Base-by-base conservation (phyloP, 2,329 filamentous ascomycete species). In the Hysterium pulicare region DNA sequence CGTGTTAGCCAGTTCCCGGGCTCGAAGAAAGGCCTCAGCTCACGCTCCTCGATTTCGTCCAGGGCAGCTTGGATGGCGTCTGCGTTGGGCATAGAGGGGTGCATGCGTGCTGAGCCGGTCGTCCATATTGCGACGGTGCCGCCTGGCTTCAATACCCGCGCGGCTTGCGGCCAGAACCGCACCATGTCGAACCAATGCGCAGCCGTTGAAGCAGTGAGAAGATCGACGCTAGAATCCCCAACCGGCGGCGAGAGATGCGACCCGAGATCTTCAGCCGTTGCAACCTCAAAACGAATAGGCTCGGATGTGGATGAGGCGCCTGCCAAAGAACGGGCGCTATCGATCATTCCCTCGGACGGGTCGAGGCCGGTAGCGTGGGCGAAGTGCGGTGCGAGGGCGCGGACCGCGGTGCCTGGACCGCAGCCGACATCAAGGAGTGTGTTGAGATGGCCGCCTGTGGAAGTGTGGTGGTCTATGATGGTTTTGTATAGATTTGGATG, bases 101-200 rank as follows among this genome's bases (percentile, higher is more conserved):
- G 59, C 13, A 48, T 50, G 24, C 51, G 53, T 4, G 64, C 48
- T 1, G 51, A 45, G 5, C 65, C 66, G 3, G 55, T 59, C 0
- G 62, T 62, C 75, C 76, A 81, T 1, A 82, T 42, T 0, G 76
- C 76, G 0, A 81, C 71, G 3, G 69, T 79, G 17, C 78, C 78
- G n/a, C 72, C 73, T 0, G 76, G 74, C 46, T 69, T 72, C 5
- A 82, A 59, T 1, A 74, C 59, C 10, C 61, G 60, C 0, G 71
- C 72, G 0, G 76, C 77, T 0, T 62, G 58, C 2, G 47, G 36
- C 70, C 75, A 81, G 61, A 81, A 81, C 0, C 42, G 41, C 0
- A 63, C 48, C 69, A 80, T 71, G 49, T 81, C 69, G 60, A 82
- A 80, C 78, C 78, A 82, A 56, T 82, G 79, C 0, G 75, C 59